Conservation (phyloP, 2,329 filamentous ascomycete species). For the Niveomyces coronatus region DNA sequence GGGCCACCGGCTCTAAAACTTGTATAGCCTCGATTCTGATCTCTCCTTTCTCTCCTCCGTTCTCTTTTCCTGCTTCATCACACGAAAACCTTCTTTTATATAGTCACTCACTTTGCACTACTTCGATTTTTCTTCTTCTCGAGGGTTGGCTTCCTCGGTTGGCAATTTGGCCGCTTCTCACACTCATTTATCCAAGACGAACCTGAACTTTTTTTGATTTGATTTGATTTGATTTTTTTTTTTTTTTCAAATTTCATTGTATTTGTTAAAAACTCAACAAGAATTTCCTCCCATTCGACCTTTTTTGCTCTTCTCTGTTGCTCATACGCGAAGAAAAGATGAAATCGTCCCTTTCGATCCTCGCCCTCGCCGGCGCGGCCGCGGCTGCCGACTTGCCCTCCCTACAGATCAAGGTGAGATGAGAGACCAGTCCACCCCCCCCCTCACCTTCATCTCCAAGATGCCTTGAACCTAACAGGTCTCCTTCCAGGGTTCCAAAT, state of each 20-base stretch:
- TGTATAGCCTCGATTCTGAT: conserved; percentile 9
- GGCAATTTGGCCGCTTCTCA: conserved; percentile 7
- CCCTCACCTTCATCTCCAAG: background rate
- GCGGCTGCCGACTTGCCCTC: conserved; percentile 39
- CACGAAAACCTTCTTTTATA: too few species aligned
- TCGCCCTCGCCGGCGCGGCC: conserved; percentile 32
- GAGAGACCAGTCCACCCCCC: conserved; percentile 12
- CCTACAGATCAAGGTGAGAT: conserved; percentile 56
- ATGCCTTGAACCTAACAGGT: conserved; percentile 2
- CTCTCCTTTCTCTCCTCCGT: conserved; percentile 1
- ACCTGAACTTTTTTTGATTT: conserved; percentile 4
- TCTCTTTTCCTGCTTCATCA: conserved; percentile 9
- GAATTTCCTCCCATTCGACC: too few species aligned
- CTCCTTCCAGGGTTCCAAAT: conserved; percentile 56
- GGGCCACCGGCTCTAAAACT: conserved; percentile 10
- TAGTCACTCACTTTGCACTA: conserved; percentile 6
- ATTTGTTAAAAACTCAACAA: conserved; percentile 2
- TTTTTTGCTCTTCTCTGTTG: conserved; percentile 18
- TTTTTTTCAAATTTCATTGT: background rate
- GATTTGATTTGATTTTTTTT: conserved; percentile 7
- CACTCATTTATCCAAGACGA: conserved; percentile 8
- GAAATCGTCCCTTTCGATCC: conserved; percentile 18
- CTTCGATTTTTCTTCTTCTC: conserved; percentile 2
- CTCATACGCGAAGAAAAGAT: conserved; percentile 5
- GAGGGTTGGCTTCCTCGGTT: conserved; percentile 11